A percentile compares a stretch with the other conserved stretches of the same genome.
Evolutionary conservation across 2,329 filamentous ascomycete species (phyloP).

Genomic region (Stachybotrys chartarum): DNA sequence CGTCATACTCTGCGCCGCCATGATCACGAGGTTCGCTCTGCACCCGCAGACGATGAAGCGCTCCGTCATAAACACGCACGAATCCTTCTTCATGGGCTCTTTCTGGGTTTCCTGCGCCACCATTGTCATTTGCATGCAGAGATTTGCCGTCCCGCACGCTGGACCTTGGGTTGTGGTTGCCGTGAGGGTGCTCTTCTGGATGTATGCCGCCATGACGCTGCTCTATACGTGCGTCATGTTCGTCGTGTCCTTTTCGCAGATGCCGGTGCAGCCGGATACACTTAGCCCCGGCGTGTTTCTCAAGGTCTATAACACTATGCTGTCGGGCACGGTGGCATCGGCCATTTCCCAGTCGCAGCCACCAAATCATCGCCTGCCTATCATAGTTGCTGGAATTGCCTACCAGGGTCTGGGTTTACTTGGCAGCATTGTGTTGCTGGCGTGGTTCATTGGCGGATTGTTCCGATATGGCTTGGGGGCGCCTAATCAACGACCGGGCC

Average conservation of each 20-base stretch:
- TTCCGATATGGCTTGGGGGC: slow-evolving; percentile 18
- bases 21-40: slow-evolving; percentile 49
- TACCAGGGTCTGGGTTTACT: slow-evolving; percentile 19
- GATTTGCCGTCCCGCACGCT: slow-evolving; percentile 47
- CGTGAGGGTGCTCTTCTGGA: slow-evolving; percentile 43
- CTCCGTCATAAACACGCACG: slow-evolving; percentile 35
- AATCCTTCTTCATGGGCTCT: slow-evolving; percentile 57
- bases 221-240: slow-evolving; percentile 16
- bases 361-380: slow-evolving; percentile 14
- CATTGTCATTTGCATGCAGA: slow-evolving; percentile 55
- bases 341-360: slow-evolving; percentile 14
- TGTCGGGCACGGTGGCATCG: slow-evolving; percentile 17
- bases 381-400: slow-evolving; percentile 16
- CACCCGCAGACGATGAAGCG: slow-evolving; percentile 50
- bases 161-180: slow-evolving; percentile 41
- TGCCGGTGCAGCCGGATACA: slow-evolving; percentile 15
- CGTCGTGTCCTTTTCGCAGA: slow-evolving; percentile 20
- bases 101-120: slow-evolving; percentile 58
- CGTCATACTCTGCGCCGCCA: slow-evolving; percentile 40
- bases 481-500: slow-evolving; percentile 16
- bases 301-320: slow-evolving; percentile 20
- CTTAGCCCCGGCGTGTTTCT: slow-evolving; percentile 21
- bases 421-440: slow-evolving; percentile 14
- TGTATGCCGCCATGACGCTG: slow-evolving; percentile 33
- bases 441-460: slow-evolving; percentile 15